Evolutionary conservation across 805 yeast genomes (phyloP), one percentile per base, ranked within the genome.

Genomic region (Saccharomyces eubayanus): DNA sequence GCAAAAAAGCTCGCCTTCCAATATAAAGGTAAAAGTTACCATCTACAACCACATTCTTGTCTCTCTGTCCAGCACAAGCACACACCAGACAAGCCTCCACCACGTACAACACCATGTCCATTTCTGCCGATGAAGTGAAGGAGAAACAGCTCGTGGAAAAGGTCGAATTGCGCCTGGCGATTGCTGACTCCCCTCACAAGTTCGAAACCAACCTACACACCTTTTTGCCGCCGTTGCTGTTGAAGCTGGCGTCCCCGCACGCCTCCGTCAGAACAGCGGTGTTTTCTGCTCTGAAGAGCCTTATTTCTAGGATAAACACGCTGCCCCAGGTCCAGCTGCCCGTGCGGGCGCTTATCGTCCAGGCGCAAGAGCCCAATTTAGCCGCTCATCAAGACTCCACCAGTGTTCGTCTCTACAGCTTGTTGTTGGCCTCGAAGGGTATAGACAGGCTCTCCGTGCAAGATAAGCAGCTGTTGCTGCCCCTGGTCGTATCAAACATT

Each of bases 151-250:
- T 87, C 53, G 77, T 88, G 41, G 83, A 84, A 62, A 86, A 84
- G 64, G 97, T 88, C 1, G 97, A 91, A 67, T 78, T 91, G 49
- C 74, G 89, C 43, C 75, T 92, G 20, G 92, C 95, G 0, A 72
- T 92, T 46, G 88, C 97, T 0, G 80, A 79, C 49, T 74, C 84
- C 0, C 86, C 84, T 48, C 75, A 70, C 2, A 86, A 85, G 62
- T 78, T 90, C 52, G 84, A 86, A 62, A 64, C 77, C 1, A 70
- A 84, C 5, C 66, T 94, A 45, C 74, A 76, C 10, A 69, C 79
- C 0, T 92, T 85, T 63, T 74, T 92, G 46, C 77, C 89, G 1
- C 97, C 99, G 0, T 65, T 92, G 28, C 70, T 92, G 36, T 72
- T 91, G 57, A 92, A 92, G 65, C 75, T 91, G 51, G 80, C 85